Percentiles rank a stretch among this genome's conserved stretches.
Evolutionary conservation across 352 stramenopile species (phyloP).

Genomic region (Pythium grandisporangium): DNA sequence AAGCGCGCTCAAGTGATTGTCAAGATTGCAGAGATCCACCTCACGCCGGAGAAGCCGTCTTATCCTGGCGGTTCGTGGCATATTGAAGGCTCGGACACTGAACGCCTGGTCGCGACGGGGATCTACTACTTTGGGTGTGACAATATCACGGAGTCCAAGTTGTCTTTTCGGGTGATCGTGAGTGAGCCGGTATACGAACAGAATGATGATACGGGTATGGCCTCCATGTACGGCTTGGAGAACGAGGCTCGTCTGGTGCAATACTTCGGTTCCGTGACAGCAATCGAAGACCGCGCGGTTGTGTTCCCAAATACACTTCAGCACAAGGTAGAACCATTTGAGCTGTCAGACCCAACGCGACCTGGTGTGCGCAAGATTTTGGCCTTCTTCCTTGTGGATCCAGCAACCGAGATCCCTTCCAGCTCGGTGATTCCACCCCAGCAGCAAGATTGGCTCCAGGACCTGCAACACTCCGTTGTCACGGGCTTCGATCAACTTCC

Average conservation of each 20-base stretch:
- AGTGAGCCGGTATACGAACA: constrained; percentile 19
- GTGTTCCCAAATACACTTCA: constrained; percentile 34
- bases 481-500: no score
- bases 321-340: constrained; percentile 35
- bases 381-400: constrained; percentile 38
- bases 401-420: constrained; percentile 15
- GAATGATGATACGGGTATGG: constrained; percentile 16
- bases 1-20: constrained; percentile 32
- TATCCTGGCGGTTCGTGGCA: constrained; percentile 38
- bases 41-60: constrained; percentile 24
- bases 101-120: constrained; percentile 34
- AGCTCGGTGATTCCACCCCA: constrained; percentile 27
- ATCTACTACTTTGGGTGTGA: constrained; percentile 43
- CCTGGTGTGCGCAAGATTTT: constrained; percentile 34
- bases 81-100: constrained; percentile 28
- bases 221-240: constrained; percentile 18
- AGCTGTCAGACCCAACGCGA: constrained; percentile 19
- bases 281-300: constrained; percentile 17
- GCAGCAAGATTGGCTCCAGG: constrained; percentile 22
- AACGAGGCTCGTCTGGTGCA: constrained; percentile 15
- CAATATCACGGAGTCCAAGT: constrained; percentile 29
- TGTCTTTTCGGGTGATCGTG: constrained; percentile 24
- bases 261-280: constrained; percentile 11
- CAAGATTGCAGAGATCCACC: constrained; percentile 36
- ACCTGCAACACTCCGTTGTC: constrained; percentile 1